Evolutionary conservation across 192 early-diverging fungal species (phyloP), one percentile per base, ranked within the genome.

Genomic region (Radiomyces spectabilis): DNA sequence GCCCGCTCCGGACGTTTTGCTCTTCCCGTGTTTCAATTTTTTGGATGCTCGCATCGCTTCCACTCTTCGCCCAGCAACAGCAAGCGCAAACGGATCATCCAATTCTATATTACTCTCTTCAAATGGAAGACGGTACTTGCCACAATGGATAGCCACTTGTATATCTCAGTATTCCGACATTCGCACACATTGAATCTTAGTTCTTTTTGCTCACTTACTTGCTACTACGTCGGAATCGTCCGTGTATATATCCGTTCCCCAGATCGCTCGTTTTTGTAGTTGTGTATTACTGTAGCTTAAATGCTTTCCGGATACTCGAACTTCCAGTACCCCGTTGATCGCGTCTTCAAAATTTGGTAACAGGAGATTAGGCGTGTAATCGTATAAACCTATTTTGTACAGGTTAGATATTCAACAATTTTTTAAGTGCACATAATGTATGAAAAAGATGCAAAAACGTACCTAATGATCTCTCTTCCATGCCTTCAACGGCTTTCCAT

Each of bases 221-320:
- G 86, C 85, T 16, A 92, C 87, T 29, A 89, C 61, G 46, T 92
- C 90, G 4, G 87, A 88, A 57, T 92, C 90, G 50, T 92, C 90
- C 0, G 85, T 85, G 54, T 92, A 92, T 26, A 92, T 65, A 51
- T 86, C 88, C 1, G 90, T 91, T 18, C 90, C 90, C 90, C 90
- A 92, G 3, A 92, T 9, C 3, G 83, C 85, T 18, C 74, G 72
- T 43, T 65, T 73, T 45, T 75, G 58, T 4, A 90, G 79, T 22
- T 77, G 82, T 5, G 68, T 44, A 59, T 91, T 89, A 27, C 69
- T 53, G 55, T 74, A 89, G 0, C 75, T 78, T 46, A 91, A 58
- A 49, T 77, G 77, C 18, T 72, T 59, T 6, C 84, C 82, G 3
- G 85, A 76, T 8, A 92, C 56, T 4, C 84, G 76, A 1, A 92